Evolutionary conservation across 179 eudicot genomes (phyloP), one percentile per base, ranked within the genome.

Genomic region (Spergularia azorica): DNA sequence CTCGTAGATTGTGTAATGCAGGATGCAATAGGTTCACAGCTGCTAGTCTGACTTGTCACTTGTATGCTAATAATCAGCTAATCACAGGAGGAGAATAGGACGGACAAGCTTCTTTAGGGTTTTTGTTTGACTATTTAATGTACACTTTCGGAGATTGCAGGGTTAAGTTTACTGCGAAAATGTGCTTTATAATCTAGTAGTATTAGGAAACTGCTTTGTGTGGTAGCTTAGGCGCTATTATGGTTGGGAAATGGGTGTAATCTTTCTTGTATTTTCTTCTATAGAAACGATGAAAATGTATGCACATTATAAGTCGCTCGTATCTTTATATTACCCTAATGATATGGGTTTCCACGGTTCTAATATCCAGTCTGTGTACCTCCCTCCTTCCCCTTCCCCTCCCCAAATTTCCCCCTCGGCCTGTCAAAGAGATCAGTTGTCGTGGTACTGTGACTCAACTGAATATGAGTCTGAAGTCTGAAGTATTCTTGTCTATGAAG

Each of bases 41-140:
- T 77, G 57, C 71, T 77, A 75, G 71, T 70, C 77, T 80, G 79
- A 80, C 82, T 82, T 26, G 32, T 26, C 32, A 26, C 32, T 26
- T 79, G 72, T 79, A 79, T 58, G 82, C 77, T 79, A 79, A 26
- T 26, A 26, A 83, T 79, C 79, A 79, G 74, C 85, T 71, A 79
- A 79, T 79, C 79, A 71, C 77, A 77, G 65, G 56, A 77, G 76
- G 76, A 72, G 70, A 63, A 52, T 58, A 32, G 66, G 85, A 61
- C 20, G 57, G 66, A 71, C 52, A 72, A 17, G 68, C 63, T 60
- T 62, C 36, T 63, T 76, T 66, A 38, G 74, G 72, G 74, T 15
- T 56, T 54, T 52, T 18, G 58, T 73, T 71, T 59, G 68, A 76
- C 61, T 72, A 69, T 69, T 74, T 39, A 54, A 67, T 72, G 73